A percentile compares a stretch with the other conserved stretches of the same genome.
These are phyloP conservation scores for Nitzschia sp. DNA, from an alignment of 108 stramenopile genomes.

Conservation along the genomic window DNA sequence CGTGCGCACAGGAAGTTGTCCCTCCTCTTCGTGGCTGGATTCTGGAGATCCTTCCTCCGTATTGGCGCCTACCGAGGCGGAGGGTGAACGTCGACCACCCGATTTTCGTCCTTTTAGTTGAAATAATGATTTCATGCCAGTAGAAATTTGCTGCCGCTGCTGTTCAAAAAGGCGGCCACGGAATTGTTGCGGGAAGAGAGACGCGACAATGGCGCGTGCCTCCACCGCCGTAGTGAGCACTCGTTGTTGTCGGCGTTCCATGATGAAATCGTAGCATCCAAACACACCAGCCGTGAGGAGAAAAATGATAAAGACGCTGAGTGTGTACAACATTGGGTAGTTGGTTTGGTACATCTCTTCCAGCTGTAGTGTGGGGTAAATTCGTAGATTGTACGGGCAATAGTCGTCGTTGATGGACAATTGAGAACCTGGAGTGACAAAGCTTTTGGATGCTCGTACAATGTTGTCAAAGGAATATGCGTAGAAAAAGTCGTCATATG, in stretches of 20 bases:
- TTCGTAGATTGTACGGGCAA: constrained; percentile 2
- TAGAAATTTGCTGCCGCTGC: neutral
- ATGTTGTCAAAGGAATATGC: neutral
- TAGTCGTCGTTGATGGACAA: neutral
- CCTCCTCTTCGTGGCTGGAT: neutral
- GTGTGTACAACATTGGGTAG: constrained; percentile 4
- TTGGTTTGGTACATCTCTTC: constrained; percentile 1
- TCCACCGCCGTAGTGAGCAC: constrained; percentile 5
- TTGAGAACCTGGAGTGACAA: constrained; percentile 5
- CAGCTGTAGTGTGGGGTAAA: constrained; percentile 5
- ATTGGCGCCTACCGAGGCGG: neutral
- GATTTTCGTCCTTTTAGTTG: neutral
- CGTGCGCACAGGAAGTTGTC: neutral
- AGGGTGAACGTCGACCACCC: neutral
- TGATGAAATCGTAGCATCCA: neutral
- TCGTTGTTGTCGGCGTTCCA: constrained; percentile 6
- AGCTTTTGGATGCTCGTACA: neutral
- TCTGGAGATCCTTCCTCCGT: neutral
- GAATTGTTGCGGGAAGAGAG: constrained; percentile 23
- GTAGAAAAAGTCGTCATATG: neutral
- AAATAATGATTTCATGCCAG: neutral
- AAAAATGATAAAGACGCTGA: neutral
- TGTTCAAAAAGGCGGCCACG: constrained; percentile 11
- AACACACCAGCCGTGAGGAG: constrained; percentile 1
- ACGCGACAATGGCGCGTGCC: constrained; percentile 24